These are phyloP conservation scores for Aspergillus fumigatiaffinis DNA, from an alignment of 2,329 filamentous ascomycete species.

Conservation along the genomic window DNA sequence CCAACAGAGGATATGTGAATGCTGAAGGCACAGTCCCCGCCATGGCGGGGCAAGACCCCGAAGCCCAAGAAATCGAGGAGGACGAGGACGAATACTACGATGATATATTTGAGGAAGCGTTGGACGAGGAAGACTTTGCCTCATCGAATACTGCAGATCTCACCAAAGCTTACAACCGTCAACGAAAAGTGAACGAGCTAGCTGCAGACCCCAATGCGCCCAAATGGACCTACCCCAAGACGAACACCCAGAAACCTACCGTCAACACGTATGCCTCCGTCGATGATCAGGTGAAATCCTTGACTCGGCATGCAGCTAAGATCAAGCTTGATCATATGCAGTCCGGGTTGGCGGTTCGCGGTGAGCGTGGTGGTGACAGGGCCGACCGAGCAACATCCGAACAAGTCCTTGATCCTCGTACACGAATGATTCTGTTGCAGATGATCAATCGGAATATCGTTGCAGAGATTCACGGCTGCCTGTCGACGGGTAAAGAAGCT, in stretches of 20 bases:
- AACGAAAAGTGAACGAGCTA: constrained; percentile 62
- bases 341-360: constrained; percentile 49
- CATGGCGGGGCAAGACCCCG: constrained; percentile 29
- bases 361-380: constrained; percentile 60
- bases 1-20: constrained; percentile 47
- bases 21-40: constrained; percentile 31
- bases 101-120: constrained; percentile 52
- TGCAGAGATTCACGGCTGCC: constrained; percentile 87
- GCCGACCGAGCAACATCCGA: constrained; percentile 90
- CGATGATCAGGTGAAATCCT: constrained; percentile 82
- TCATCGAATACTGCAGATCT: constrained; percentile 62
- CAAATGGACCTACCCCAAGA: constrained; percentile 59
- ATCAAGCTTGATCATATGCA: constrained; percentile 68
- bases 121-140: constrained; percentile 53
- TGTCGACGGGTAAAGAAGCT: constrained; percentile 96
- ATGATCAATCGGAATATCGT: constrained; percentile 92
- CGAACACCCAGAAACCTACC: constrained; percentile 73
- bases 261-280: constrained; percentile 76
- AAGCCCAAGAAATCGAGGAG: constrained; percentile 40
- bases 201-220: constrained; percentile 46
- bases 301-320: constrained; percentile 80
- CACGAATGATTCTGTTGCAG: constrained; percentile 90
- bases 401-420: constrained; percentile 89
- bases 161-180: constrained; percentile 85
- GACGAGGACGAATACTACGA: constrained; percentile 61